Evolutionary conservation across 352 stramenopile species (phyloP).

Genomic region (Phytophthora niederhauseri): DNA sequence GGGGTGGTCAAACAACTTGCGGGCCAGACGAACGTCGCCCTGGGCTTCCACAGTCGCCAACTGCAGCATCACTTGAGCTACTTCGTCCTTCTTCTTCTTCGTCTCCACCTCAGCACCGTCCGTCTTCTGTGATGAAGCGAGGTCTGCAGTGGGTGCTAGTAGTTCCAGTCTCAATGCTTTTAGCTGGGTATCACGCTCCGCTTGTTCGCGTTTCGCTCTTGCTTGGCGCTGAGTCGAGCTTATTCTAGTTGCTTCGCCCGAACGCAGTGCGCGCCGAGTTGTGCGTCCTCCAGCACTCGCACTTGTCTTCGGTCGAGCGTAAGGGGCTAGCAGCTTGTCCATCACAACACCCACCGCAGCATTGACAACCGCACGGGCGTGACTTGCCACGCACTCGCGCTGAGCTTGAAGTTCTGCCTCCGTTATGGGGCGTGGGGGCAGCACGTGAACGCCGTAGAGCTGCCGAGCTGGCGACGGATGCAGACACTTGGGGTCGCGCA

Average conservation of each 20-base stretch:
- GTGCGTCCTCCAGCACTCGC: slow-evolving; percentile 20
- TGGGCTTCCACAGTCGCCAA: slow-evolving; percentile 61
- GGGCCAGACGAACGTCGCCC: slow-evolving; percentile 47
- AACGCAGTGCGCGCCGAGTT: not conserved
- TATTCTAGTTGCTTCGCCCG: slow-evolving; percentile 9
- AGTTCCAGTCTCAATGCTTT: slow-evolving; percentile 52
- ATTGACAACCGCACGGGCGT: slow-evolving; percentile 40
- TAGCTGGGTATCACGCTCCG: slow-evolving; percentile 38
- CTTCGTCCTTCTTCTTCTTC: slow-evolving; percentile 23
- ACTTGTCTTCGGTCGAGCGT: slow-evolving; percentile 9
- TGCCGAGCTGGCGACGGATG: slow-evolving; percentile 44
- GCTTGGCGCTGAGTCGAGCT: slow-evolving; percentile 19
- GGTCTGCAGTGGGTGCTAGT: slow-evolving; percentile 35
- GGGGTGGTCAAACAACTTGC: slow-evolving; percentile 40
- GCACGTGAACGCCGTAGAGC: slow-evolving; percentile 58
- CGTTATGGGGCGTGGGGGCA: slow-evolving; percentile 49
- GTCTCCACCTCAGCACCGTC: slow-evolving; percentile 5
- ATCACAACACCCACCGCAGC: slow-evolving; percentile 44
- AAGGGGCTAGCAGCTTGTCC: slow-evolving; percentile 38
- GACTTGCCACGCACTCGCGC: slow-evolving; percentile 19
- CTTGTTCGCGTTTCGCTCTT: slow-evolving; percentile 40
- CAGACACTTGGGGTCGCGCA: slow-evolving; percentile 54
- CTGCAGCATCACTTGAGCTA: slow-evolving; percentile 36
- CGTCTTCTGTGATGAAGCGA: not conserved
- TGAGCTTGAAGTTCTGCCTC: slow-evolving; percentile 51